A percentile compares a stretch with the other conserved stretches of the same genome.
Conservation (phyloP, 305 asterid species). For the Fraxinus ornus region DNA sequence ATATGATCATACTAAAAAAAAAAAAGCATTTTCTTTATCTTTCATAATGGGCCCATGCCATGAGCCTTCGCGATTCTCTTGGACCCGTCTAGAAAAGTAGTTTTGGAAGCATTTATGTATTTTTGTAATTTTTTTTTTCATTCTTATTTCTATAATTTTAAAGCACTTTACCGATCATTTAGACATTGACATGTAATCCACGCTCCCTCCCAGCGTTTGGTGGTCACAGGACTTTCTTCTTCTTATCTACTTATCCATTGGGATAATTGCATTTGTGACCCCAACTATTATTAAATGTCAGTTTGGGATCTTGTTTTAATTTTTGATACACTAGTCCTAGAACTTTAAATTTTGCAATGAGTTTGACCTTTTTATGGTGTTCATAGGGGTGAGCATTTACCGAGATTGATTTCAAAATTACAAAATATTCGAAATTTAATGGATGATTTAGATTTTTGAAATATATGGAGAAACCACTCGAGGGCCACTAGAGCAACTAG, state of each 20-base stretch:
- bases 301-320: not conserved
- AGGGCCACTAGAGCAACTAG: not conserved
- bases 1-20: not conserved
- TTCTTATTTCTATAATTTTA: not conserved
- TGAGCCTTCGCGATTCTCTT: not conserved
- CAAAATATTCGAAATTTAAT: not conserved
- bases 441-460: not conserved
- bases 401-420: not conserved
- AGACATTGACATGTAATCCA: not conserved
- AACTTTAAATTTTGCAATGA: not conserved
- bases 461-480: not conserved
- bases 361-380: not conserved
- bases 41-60: not conserved
- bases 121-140: not conserved
- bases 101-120: not conserved
- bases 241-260: not conserved
- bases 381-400: not conserved
- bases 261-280: not conserved
- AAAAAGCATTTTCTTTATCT: too few relatives aligned
- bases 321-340: not conserved
- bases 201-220: not conserved
- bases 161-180: not conserved
- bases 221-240: not conserved
- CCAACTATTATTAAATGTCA: not conserved
- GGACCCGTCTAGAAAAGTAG: not conserved